These are phyloP conservation scores for Dianthus caryophyllus DNA, from an alignment of 148 eudicot species.

Conservation along the genomic window DNA sequence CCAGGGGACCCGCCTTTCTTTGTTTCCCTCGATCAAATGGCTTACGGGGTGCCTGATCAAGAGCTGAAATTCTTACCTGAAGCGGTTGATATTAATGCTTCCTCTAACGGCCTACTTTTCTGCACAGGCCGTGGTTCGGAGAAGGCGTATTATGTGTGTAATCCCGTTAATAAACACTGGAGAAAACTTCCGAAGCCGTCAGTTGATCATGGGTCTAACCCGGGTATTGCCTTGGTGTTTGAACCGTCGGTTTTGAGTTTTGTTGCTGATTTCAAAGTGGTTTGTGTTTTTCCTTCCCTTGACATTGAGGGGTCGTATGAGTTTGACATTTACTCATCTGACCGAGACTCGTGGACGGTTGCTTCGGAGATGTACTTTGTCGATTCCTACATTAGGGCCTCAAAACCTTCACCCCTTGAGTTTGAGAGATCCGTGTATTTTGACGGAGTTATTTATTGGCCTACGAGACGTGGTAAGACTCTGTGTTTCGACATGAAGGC, in stretches of 20 bases:
- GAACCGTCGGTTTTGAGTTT: slow-evolving; percentile 59
- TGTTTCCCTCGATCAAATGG: slow-evolving; percentile 33
- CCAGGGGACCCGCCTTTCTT: slow-evolving; percentile 32
- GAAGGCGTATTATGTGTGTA: slow-evolving; percentile 56
- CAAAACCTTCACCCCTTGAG: background rate
- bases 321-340: slow-evolving; percentile 61
- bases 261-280: slow-evolving; percentile 43
- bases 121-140: slow-evolving; percentile 40
- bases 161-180: slow-evolving; percentile 49
- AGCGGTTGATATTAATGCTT: slow-evolving; percentile 39
- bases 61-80: slow-evolving; percentile 47
- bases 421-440: slow-evolving; percentile 29
- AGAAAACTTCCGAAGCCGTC: slow-evolving; percentile 46
- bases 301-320: slow-evolving; percentile 49
- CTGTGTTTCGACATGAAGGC: slow-evolving; percentile 19
- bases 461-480: slow-evolving; percentile 4
- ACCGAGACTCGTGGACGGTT: slow-evolving; percentile 44
- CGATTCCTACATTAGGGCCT: background rate
- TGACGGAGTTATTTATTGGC: slow-evolving; percentile 55
- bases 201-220: slow-evolving; percentile 47
- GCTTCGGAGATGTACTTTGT: slow-evolving; percentile 45
- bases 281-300: slow-evolving; percentile 43
- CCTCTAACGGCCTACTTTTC: slow-evolving; percentile 57
- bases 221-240: slow-evolving; percentile 43
- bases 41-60: slow-evolving; percentile 59